Evolutionary conservation across 805 yeast species (phyloP).

Genomic region (Priceomyces melissophilus): DNA sequence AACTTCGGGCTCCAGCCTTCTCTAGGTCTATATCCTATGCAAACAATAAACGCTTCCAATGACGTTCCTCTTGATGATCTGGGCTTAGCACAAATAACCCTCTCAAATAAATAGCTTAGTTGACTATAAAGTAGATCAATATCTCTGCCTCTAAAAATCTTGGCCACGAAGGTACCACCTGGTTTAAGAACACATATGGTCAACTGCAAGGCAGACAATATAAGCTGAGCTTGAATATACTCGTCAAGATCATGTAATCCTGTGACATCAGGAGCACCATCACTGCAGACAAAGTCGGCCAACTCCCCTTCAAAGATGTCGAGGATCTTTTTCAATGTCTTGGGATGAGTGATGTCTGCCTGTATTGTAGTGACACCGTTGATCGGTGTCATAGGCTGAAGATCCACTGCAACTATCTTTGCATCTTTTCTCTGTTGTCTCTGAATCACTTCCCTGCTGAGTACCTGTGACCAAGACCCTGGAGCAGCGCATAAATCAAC

Average conservation of each 20-base stretch:
- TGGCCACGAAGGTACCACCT: slow-evolving; percentile 94
- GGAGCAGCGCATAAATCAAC: slow-evolving; percentile 99
- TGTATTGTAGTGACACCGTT: slow-evolving; percentile 85
- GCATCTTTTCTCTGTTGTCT: slow-evolving; percentile 42
- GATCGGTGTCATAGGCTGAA: slow-evolving; percentile 98
- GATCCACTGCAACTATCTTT: slow-evolving; percentile 88
- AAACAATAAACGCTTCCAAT: slow-evolving; percentile 89
- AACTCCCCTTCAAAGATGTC: slow-evolving; percentile 85
- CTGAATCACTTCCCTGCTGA: slow-evolving; percentile 63
- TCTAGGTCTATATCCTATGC: slow-evolving; percentile 82
- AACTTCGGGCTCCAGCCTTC: slow-evolving; percentile 76
- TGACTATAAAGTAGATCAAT: slow-evolving; percentile 93
- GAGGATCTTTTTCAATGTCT: slow-evolving; percentile 71
- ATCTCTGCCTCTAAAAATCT: slow-evolving; percentile 93
- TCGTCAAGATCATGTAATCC: slow-evolving; percentile 96
- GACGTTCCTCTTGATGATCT: slow-evolving; percentile 94
- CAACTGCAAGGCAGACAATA: slow-evolving; percentile 84
- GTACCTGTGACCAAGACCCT: slow-evolving; percentile 97
- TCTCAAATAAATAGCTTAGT: slow-evolving; percentile 77
- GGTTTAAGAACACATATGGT: slow-evolving; percentile 85
- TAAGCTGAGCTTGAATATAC: slow-evolving; percentile 92
- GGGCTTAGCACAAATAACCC: slow-evolving; percentile 93
- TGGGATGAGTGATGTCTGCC: slow-evolving; percentile 97
- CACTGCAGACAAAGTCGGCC: slow-evolving; percentile 94
- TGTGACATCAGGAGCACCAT: slow-evolving; percentile 98